phyloP scores from a whole-genome alignment of 495 filamentous ascomycete genomes.

The Massariosphaeria phaeospora region DNA sequence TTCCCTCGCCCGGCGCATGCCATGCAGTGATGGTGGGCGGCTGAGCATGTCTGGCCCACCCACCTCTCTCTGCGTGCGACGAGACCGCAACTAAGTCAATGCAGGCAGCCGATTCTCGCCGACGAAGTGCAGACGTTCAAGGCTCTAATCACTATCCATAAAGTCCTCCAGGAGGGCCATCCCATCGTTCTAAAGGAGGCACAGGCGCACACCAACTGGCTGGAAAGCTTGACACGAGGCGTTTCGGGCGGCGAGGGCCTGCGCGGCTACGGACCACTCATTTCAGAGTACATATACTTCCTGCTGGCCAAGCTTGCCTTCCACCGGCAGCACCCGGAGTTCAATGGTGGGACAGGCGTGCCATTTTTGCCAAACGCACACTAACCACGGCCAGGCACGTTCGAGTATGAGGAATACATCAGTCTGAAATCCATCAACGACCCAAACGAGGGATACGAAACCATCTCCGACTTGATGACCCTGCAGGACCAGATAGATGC shows the following conservation, averaged over 20 bases:
- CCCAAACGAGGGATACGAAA: constrained; percentile 96
- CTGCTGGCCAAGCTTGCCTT: constrained; percentile 88
- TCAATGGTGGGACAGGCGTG: constrained; percentile 66
- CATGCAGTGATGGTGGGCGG: too few species aligned
- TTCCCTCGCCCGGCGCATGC: too few species aligned
- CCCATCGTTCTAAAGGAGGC: constrained; percentile 82
- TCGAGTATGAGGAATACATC: constrained; percentile 99
- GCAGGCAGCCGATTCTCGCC: constrained; percentile 86
- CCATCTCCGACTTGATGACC: constrained; percentile 91
- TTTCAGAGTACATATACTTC: constrained; percentile 92
- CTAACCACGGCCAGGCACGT: constrained; percentile 53
- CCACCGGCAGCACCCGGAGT: constrained; percentile 93
- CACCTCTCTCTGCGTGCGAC: too few species aligned
- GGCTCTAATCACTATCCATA: constrained; percentile 63
- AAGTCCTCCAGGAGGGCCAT: constrained; percentile 95
- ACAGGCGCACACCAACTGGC: constrained; percentile 80
- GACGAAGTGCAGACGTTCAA: constrained; percentile 66
- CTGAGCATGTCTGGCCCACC: too few species aligned
- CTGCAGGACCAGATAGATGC: constrained; percentile 96
- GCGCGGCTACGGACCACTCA: constrained; percentile 81
- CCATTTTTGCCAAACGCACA: neutral
- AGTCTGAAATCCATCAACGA: constrained; percentile 97
- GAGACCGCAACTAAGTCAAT: too few species aligned
- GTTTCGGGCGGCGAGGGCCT: constrained; percentile 73
- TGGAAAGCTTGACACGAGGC: constrained; percentile 85